Base-by-base conservation (phyloP, 176 grass and related monocot genomes). In the Musa troglodytarum region DNA sequence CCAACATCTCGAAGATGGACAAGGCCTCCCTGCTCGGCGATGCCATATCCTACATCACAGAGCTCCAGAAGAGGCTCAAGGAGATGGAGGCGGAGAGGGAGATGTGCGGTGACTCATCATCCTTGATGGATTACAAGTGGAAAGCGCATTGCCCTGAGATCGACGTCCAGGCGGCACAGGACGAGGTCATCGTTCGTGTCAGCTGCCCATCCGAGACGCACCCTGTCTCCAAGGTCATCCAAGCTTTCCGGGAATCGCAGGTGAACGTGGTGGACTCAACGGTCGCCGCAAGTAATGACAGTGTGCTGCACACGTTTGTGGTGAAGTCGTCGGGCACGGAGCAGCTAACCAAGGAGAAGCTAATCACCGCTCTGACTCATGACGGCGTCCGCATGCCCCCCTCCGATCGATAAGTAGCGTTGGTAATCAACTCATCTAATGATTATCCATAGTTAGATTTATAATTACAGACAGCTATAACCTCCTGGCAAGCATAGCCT, bases 151-250 rank as follows among this genome's bases (percentile, higher is more conserved):
- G 10, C 28, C 83, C 89, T 15, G 81, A 84, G 17, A 82, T 96
- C 56, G 87, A 96, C 63, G 86, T 90, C 65, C 72, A 83, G 82
- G 54, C 77, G 34, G 78, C 63, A 80, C 76, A 86, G 53, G 89
- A 87, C 69, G 81, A 93, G 67, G 93, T 97, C 79, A 72, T 93
- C 71, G 83, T 97, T 79, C 87, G 86, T 14, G 93, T 97, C 65
- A 90, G 74, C 23, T 88, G 87, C 63, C 86, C 93, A 1, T 74
- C 93, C 69, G 80, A 82, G 28, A 77, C 76, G 82, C 90, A 97
- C 69, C 73, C 73, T 1, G 26, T 49, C 17, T 75, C 53, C 73
- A 75, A 20, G 55, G 73, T 61, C 13, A 75, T 75, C 55, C 73
- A 61, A 21, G 26, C 7, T 17, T 52, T 75, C 73, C 58, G 29